Base-by-base conservation (phyloP, 495 filamentous ascomycete genomes). In the Xylaria scruposa region DNA sequence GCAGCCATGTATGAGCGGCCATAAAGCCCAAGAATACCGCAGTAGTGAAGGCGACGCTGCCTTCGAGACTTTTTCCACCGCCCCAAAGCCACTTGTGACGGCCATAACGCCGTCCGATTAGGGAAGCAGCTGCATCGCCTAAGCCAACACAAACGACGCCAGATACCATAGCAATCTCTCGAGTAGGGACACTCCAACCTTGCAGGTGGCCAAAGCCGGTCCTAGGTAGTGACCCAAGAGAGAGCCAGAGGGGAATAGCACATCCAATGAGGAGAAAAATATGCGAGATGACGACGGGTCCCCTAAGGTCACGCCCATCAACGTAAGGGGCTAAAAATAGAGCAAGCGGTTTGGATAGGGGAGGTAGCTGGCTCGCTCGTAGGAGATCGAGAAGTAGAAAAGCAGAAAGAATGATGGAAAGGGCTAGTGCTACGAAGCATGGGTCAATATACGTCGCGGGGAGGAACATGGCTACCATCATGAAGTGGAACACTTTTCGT, bases 401-500 rank as follows among this genome's bases (percentile, higher is more conserved):
- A 47, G 94, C 83, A 15, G 90, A 87, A 38, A 98, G 86, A 19
- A 93, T 88, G 33, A 97, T 81, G 0, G 84, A 85, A 56, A 98
- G 82, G 1, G 93, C 92, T 8, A 99, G 86, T 0, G 93, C 88
- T 58, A 90, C 88, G 77, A 94, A 98, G 21, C 89, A 80, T 9
- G 96, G 97, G 79, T 98, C 97, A 72, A 98, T 80, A 76, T 90
- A 97, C 3, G 90, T 90, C 2, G 92, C 88, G 13, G 96, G 94
- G 3, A 98, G 86, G 72, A 99, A 92, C 93, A 99, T 97, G 53
- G 90, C 87, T 46, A 98, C 94, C 89, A 98, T 97, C 90, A 94
- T 97, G 72, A 95, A 96, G 80, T 99, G 96, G 81, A 99, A 99
- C 12, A 99, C 92, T 81, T 99, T 99, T 47, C 96, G 90, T n/a